phyloP scores from a whole-genome alignment of 2,329 filamentous ascomycete species.

The Colletotrichum filicis region DNA sequence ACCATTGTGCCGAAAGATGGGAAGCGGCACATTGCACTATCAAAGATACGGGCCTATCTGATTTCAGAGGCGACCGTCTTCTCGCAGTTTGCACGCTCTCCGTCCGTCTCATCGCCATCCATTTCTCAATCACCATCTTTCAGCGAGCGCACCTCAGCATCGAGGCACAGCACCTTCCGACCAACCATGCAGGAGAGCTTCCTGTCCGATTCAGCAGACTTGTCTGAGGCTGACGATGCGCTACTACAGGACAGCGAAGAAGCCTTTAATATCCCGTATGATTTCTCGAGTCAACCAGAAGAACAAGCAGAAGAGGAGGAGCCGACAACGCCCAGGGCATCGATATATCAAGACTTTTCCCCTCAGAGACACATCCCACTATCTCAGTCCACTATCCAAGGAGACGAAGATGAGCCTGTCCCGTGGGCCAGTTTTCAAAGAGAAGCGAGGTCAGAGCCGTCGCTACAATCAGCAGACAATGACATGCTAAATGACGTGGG shows the following conservation, averaged over 20 bases:
- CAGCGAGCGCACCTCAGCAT: slow-evolving; percentile 40
- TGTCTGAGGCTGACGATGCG: slow-evolving; percentile 47
- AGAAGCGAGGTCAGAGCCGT: slow-evolving; percentile 50
- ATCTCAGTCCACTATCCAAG: slow-evolving; percentile 29
- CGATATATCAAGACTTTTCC: slow-evolving; percentile 52
- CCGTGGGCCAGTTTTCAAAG: slow-evolving; percentile 46
- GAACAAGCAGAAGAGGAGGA: slow-evolving; percentile 48
- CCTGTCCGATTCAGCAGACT: slow-evolving; percentile 46
- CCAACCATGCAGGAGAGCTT: slow-evolving; percentile 37
- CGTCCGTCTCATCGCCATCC: slow-evolving; percentile 63
- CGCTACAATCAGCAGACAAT: slow-evolving; percentile 41
- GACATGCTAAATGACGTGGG: background rate
- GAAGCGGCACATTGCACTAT: slow-evolving; percentile 73
- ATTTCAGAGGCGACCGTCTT: slow-evolving; percentile 77
- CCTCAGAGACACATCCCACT: slow-evolving; percentile 17
- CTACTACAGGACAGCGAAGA: slow-evolving; percentile 63
- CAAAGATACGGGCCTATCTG: slow-evolving; percentile 71
- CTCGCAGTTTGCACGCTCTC: slow-evolving; percentile 65
- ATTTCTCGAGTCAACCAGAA: slow-evolving; percentile 50
- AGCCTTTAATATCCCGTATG: slow-evolving; percentile 67
- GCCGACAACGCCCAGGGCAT: slow-evolving; percentile 65
- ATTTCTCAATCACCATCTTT: slow-evolving; percentile 58
- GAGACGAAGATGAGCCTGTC: slow-evolving; percentile 41
- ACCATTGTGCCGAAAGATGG: slow-evolving; percentile 65
- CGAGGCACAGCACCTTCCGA: slow-evolving; percentile 38